These are phyloP conservation scores for Rhodotorula sp. DNA, from an alignment of 1,284 basidiomycete genomes.

Conservation along the genomic window DNA sequence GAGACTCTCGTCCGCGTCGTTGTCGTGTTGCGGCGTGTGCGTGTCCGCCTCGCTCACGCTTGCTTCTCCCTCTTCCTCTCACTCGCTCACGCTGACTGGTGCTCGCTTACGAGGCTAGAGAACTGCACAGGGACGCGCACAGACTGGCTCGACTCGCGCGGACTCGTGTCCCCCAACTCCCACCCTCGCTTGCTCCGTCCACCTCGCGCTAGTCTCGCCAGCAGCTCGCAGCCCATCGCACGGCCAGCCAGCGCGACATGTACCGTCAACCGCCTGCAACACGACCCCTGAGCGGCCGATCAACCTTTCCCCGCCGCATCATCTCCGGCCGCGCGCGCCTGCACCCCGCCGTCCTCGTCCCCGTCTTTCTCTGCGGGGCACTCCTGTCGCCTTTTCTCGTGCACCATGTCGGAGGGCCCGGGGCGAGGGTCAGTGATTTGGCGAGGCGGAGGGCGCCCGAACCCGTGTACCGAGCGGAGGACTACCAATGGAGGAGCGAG, in stretches of 20 bases:
- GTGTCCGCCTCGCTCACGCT: background rate
- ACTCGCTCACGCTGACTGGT: too few species aligned
- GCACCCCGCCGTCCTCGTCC: constrained; percentile 34
- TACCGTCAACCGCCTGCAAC: background rate
- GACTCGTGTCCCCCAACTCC: too few species aligned
- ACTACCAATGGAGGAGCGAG: constrained; percentile 3
- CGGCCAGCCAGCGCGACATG: background rate
- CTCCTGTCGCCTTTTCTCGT: constrained; percentile 14
- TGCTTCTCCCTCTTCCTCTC: background rate
- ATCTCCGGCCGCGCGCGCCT: constrained; percentile 21
- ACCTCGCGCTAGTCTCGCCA: background rate
- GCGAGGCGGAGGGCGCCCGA: constrained; percentile 1
- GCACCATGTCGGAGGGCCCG: background rate
- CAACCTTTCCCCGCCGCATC: background rate
- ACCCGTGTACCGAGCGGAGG: constrained; percentile 18
- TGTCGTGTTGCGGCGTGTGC: too few species aligned
- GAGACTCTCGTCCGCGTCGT: too few species aligned
- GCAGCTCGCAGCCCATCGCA: background rate
- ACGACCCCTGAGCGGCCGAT: background rate
- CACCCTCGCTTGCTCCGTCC: background rate
- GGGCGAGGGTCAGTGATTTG: background rate
- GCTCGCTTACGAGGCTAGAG: background rate
- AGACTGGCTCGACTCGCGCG: background rate
- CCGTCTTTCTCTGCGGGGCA: constrained; percentile 35
- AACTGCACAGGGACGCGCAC: too few species aligned